Base-by-base conservation (phyloP, 306 rosid species). In the Phaseolus lunatus region DNA sequence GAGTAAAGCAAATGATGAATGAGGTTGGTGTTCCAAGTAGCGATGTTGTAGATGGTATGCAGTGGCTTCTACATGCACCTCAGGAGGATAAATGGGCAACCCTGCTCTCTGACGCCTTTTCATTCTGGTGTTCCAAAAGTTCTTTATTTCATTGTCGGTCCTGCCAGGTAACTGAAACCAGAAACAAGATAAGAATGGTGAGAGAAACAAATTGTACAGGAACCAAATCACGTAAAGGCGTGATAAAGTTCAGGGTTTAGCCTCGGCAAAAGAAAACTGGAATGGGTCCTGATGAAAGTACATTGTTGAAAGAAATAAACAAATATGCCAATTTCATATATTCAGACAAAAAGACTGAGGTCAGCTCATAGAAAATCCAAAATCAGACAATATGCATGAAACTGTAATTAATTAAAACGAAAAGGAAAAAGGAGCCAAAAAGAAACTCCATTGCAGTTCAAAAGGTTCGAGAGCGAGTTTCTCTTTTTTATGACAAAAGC, bases 121-220 rank as follows among this genome's bases (percentile, higher is more conserved):
- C 88, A 87, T 80, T 61, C 98, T 84, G 0, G 97, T 90, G 48
- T 94, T 94, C 98, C 98, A 94, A 62, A 82, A 94, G 50, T 94
- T 94, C 73, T 94, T 94, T 19, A 94, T 94, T 74, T 94, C 98
- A 24, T 94, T 94, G 72, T 94, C 98, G 0, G 98, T 92, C 62
- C 98, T 67, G 0, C 98, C 98, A 0, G 95, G 93, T 76, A 94
- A 85, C 98, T 94, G 86, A 72, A 69, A 64, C 19, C 22, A 27
- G 22, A 11, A 69, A 29, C 58, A 72, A 18, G 16, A 20, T 22
- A 26, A 31, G 12, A 35, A 7, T 23, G 24, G 27, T 48, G 29
- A 74, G 16, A 75, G 35, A 27, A 56, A 13, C 9, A 75, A 50
- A 19, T 15, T 7, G 7, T 19, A 7, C 13, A 10, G 41, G 3